Conservation (phyloP, 805 yeast genomes). For the Metschnikowia lachancei region DNA sequence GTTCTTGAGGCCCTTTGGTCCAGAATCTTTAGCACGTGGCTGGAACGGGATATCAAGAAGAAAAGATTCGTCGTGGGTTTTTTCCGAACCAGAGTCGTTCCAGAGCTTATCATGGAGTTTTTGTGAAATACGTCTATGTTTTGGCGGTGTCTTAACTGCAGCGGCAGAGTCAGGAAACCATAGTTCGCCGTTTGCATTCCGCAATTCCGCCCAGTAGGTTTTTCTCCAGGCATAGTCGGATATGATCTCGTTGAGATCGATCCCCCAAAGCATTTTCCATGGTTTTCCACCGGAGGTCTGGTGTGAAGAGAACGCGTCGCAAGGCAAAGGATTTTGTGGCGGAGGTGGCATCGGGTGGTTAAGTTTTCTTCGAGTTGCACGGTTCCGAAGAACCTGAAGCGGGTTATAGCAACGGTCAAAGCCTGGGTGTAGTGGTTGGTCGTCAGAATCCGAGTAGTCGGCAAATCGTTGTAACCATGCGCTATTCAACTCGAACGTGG, state of each 20-base stretch:
- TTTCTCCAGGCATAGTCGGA: conserved; percentile 59
- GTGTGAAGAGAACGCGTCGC: conserved; percentile 55
- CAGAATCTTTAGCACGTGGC: conserved; percentile 1
- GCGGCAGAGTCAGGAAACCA: conserved; percentile 44
- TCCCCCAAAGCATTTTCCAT: conserved; percentile 58
- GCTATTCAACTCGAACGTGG: conserved; percentile 50
- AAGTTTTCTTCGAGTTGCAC: conserved; percentile 54
- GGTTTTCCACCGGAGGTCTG: conserved; percentile 26
- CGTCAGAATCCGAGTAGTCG: conserved; percentile 23
- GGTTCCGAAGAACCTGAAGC: conserved; percentile 72
- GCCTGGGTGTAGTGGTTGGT: conserved; percentile 36
- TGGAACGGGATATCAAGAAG: conserved; percentile 11
- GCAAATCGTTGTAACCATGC: conserved; percentile 44
- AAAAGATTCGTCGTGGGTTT: conserved; percentile 6
- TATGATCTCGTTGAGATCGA: conserved; percentile 56
- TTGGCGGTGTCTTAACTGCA: conserved; percentile 1
- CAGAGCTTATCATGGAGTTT: conserved; percentile 37
- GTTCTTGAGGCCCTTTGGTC: conserved; percentile 3
- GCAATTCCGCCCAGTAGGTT: conserved; percentile 53
- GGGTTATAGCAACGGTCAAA: conserved; percentile 78
- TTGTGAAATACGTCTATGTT: conserved; percentile 6
- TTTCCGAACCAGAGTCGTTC: conserved; percentile 20
- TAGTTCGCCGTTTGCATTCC: conserved; percentile 42
- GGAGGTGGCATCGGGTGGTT: conserved; percentile 35
- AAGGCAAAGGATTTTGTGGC: conserved; percentile 51